Conservation (phyloP, 2,329 filamentous ascomycete species). For the Colletotrichum spaethianum region DNA sequence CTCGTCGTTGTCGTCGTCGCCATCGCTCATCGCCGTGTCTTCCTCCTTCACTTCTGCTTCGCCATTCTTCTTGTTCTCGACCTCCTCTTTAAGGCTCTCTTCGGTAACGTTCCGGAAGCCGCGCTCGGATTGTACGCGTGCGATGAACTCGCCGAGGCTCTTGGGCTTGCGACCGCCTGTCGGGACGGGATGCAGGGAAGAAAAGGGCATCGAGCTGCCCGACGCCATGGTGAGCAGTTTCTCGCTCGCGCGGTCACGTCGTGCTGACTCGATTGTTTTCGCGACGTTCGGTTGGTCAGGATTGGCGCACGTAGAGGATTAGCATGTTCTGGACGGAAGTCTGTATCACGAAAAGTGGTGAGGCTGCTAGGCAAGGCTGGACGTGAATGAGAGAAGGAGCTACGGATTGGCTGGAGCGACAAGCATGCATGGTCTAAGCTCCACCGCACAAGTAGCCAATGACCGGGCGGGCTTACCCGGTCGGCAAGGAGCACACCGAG, state of each 20-base stretch:
- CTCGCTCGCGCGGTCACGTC: background rate
- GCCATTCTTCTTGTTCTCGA: conserved; percentile 65
- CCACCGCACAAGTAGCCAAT: conserved; percentile 23
- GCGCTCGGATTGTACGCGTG: conserved; percentile 82
- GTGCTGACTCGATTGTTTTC: background rate
- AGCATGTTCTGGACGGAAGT: background rate
- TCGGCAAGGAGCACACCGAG: background rate
- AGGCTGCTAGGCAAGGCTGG: conserved; percentile 34
- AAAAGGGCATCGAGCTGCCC: conserved; percentile 48
- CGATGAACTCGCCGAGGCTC: conserved; percentile 81
- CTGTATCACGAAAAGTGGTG: background rate
- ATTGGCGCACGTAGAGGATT: background rate
- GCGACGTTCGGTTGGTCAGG: background rate
- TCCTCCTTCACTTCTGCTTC: conserved; percentile 62
- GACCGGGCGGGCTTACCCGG: background rate
- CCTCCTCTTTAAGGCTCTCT: conserved; percentile 78
- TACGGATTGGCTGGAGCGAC: conserved; percentile 33
- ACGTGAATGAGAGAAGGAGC: conserved; percentile 14
- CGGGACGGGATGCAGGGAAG: conserved; percentile 77
- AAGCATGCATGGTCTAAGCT: conserved; percentile 6
- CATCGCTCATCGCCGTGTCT: conserved; percentile 57
- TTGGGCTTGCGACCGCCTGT: conserved; percentile 69
- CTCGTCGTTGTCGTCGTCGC: conserved; percentile 56
- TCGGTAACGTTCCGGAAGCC: conserved; percentile 88
- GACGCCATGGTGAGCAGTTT: conserved; percentile 41